Evolutionary conservation across 768 basidiomycete species (phyloP), one percentile per base, ranked within the genome.

Genomic region (Butyriboletus loyo): DNA sequence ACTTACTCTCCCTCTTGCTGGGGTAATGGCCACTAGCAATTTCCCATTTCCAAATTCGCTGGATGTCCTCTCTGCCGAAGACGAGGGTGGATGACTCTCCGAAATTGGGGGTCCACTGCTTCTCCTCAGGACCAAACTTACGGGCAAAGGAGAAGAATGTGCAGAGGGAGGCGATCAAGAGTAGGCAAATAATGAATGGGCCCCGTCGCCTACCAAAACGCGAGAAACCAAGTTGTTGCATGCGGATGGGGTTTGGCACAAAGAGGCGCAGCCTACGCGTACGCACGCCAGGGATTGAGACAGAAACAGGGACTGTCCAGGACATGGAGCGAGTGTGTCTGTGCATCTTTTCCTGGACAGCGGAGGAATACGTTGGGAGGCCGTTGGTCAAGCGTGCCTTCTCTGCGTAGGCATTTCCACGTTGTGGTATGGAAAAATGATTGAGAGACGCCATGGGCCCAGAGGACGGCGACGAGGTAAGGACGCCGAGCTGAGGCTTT

Each of bases 11-110:
- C 51, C 82, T 78, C 49, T 81, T 78, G 71, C 90, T 94, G 9
- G 96, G 96, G 75, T 93, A 93, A 72, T 97, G 94, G 1, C 97
- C 97, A 56, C 91, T 90, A 30, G 83, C 75, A 51, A 98, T 80
- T 72, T 99, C 96, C 94, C 94, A 98, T 54, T 85, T 77, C 95
- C 95, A 98, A 69, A 99, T 90, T 51, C 86, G 79, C 63, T 88
- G 89, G 37, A 97, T 66, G 64, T 98, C 93, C 52, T 88, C 83
- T 43, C 85, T 77, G 51, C 77, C 76, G 63, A 81, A 92, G 32
- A 93, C 82, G 27, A 93, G 77, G 9, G 91, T 91, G 24, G 87
- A 75, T 15, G 83, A 76, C 41, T 86, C 83, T 36, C 76, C 76
- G 42, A 82, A 77, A 17, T 78, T 75, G 34, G 78, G 71, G 13